A percentile compares a stretch with the other conserved stretches of the same genome.
Conservation (phyloP, 495 filamentous ascomycete genomes). For the Penicillium samsonianum region DNA sequence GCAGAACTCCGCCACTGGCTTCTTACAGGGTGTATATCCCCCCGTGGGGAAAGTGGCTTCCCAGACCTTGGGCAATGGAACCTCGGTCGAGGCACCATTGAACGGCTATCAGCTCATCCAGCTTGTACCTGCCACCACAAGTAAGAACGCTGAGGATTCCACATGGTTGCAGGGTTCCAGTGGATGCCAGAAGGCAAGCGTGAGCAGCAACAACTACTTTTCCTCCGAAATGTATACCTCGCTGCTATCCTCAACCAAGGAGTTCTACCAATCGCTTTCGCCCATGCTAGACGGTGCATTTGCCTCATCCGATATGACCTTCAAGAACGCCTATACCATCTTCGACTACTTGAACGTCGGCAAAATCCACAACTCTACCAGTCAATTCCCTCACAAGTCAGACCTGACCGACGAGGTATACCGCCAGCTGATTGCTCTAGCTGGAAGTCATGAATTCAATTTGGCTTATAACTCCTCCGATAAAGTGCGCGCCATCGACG, state of each 20-base stretch:
- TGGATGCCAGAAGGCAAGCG: conserved; percentile 60
- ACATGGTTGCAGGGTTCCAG: conserved; percentile 60
- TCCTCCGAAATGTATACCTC: conserved; percentile 57
- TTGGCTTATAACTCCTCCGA: conserved; percentile 53
- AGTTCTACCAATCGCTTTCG: conserved; percentile 64
- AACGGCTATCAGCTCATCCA: conserved; percentile 64
- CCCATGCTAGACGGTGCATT: conserved; percentile 64
- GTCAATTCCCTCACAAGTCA: conserved; percentile 31
- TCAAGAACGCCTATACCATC: conserved; percentile 72
- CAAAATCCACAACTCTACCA: conserved; percentile 52
- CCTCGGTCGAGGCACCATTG: conserved; percentile 53
- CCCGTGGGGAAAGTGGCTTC: conserved; percentile 47
- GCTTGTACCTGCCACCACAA: conserved; percentile 41
- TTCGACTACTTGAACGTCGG: conserved; percentile 59
- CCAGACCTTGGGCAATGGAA: conserved; percentile 54
- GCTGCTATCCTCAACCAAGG: conserved; percentile 53
- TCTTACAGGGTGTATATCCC: conserved; percentile 65
- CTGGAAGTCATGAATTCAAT: conserved; percentile 53
- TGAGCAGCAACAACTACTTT: conserved; percentile 75
- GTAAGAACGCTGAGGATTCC: conserved; percentile 53
- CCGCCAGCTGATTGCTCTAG: conserved; percentile 45
- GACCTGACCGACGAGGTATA: conserved; percentile 38
- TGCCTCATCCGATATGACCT: conserved; percentile 51
- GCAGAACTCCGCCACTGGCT: conserved; percentile 57
- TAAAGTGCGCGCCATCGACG: conserved; percentile 50